These are phyloP conservation scores for Betula pendula DNA, from an alignment of 306 rosid species.

Conservation along the genomic window DNA sequence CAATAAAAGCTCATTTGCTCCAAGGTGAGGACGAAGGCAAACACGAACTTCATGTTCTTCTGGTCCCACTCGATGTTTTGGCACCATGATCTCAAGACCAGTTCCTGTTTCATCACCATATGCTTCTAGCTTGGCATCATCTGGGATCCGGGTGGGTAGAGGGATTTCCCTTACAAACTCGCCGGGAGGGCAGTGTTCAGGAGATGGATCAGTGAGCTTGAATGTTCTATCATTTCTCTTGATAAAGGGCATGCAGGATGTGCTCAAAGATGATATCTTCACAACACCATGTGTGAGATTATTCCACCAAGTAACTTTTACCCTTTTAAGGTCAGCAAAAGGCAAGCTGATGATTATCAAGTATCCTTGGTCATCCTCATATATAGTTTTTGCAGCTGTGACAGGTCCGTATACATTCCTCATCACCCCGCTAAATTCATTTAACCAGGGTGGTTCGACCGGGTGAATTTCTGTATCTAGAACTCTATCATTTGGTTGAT, in stretches of 20 bases:
- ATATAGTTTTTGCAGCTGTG: constrained; percentile 40
- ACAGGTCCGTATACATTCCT: constrained; percentile 42
- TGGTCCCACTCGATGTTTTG: constrained; percentile 38
- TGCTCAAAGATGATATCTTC: constrained; percentile 36
- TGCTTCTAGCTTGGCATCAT: constrained; percentile 42
- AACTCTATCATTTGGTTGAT: constrained; percentile 30
- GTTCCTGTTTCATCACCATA: constrained; percentile 36
- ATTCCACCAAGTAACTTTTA: constrained; percentile 45
- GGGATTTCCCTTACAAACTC: constrained; percentile 45
- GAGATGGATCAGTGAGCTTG: constrained; percentile 42
- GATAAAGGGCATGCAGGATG: constrained; percentile 34
- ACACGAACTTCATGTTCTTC: constrained; percentile 49
- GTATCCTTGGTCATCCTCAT: constrained; percentile 41
- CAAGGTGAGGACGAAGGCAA: constrained; percentile 39
- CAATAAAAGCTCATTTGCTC: constrained; percentile 35
- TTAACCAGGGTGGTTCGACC: constrained; percentile 36
- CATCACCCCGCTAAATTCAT: constrained; percentile 47
- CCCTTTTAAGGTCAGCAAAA: constrained; percentile 32
- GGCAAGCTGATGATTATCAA: constrained; percentile 40
- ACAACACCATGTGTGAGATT: constrained; percentile 38
- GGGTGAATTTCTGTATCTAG: constrained; percentile 34
- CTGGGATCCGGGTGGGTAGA: constrained; percentile 40
- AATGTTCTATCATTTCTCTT: constrained; percentile 40
- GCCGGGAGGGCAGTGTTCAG: constrained; percentile 47
- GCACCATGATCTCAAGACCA: constrained; percentile 42